Evolutionary conservation across 2,329 filamentous ascomycete species (phyloP), one percentile per base, ranked within the genome.

Genomic region (Cryphonectria nitschkei): DNA sequence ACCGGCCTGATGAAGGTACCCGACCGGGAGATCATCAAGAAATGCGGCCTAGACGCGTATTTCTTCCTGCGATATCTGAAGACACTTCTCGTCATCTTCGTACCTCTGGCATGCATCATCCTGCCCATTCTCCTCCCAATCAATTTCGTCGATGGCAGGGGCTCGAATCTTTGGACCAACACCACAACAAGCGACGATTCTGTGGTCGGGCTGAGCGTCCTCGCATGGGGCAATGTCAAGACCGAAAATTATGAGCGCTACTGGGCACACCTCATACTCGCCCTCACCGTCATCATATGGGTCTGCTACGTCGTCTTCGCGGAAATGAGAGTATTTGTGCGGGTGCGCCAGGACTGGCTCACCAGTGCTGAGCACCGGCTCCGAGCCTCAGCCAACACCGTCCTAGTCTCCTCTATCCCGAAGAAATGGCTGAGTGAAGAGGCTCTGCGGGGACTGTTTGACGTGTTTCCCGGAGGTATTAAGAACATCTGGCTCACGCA

Each of bases 401-500:
- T 99, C 63, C 86, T 99, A 7, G 94, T 99, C 67, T 96, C 92
- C 74, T 92, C 92, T 14, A 97, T 99, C 67, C 96, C 96, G 0
- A 84, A 88, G 56, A 97, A 97, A 77, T 99, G 96, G 96, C 88
- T 97, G 9, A 94, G 88, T 2, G 88, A 93, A 65, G 90, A 97
- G 61, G 93, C 93, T 0, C 86, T 99, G 5, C 87, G 90, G 70
- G 92, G 92, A 0, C 85, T 99, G 0, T 99, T 97, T 77, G 96
- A 99, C 79, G 95, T 98, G 1, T 98, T 98, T 76, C 96, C 96
- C 0, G 96, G 96, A 29, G 96, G 96, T 41, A 92, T 99, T 77
- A 89, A 93, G 72, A 98, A 98, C 75, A 93, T 99, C 63, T 99
- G 95, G 95, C 90, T 99, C 76, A 99, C 98, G 72, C 89, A 95